Evolutionary conservation across 2,329 filamentous ascomycete genomes (phyloP).

Genomic region (Nannizziopsis arthrosporioides): DNA sequence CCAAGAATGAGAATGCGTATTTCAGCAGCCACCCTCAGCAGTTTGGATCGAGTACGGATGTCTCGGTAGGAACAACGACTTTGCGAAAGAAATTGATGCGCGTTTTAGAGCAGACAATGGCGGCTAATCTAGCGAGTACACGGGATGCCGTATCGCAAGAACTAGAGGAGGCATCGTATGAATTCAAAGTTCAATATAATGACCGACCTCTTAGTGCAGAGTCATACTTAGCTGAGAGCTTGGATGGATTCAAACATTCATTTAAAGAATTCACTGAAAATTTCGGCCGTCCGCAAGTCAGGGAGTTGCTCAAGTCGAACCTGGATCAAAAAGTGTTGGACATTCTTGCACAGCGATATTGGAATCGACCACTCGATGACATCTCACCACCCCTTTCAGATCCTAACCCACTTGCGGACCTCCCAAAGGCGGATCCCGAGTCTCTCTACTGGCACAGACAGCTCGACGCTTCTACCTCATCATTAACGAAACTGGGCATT

Average conservation of each 20-base stretch:
- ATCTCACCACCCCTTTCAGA: constrained; percentile 57
- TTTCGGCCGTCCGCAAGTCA: constrained; percentile 82
- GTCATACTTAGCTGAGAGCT: constrained; percentile 86
- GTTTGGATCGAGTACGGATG: constrained; percentile 60
- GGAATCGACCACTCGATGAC: constrained; percentile 90
- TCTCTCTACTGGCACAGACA: constrained; percentile 89
- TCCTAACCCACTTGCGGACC: constrained; percentile 58
- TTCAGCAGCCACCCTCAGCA: constrained; percentile 74
- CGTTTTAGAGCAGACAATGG: constrained; percentile 95
- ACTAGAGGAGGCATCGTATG: constrained; percentile 90
- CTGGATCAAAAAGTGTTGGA: constrained; percentile 92
- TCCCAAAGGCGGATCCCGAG: constrained; percentile 75
- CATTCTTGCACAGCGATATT: constrained; percentile 82
- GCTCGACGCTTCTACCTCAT: constrained; percentile 80
- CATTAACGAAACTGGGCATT: constrained; percentile 86
- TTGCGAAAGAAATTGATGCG: constrained; percentile 94
- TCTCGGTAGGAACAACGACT: constrained; percentile 71
- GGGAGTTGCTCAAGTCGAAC: constrained; percentile 78
- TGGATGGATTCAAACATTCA: constrained; percentile 94
- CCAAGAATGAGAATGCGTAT: constrained; percentile 76
- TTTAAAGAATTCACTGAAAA: constrained; percentile 88
- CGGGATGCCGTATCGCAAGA: constrained; percentile 89
- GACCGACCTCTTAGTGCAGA: constrained; percentile 89
- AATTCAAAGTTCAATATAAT: constrained; percentile 99
- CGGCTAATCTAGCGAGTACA: constrained; percentile 74